Conservation (phyloP, 2,329 filamentous ascomycete genomes). For the Clarireedia homoeocarpa region DNA sequence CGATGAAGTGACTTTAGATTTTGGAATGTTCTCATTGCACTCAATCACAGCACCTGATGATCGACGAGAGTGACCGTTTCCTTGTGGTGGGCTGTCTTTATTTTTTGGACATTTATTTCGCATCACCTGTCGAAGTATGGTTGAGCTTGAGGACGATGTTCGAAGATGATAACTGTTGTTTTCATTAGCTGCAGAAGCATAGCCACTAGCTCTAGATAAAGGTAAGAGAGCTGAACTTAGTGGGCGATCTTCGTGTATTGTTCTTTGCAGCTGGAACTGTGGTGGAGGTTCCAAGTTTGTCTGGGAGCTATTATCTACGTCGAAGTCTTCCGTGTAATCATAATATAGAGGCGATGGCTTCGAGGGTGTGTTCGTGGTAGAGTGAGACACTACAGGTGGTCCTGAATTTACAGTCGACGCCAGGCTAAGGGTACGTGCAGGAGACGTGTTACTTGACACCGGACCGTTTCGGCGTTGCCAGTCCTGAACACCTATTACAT, state of each 20-base stretch:
- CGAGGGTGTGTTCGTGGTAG: conserved; percentile 24
- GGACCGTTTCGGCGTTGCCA: conserved; percentile 18
- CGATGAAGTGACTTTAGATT: not conserved
- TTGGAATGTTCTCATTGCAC: not conserved
- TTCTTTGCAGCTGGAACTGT: conserved; percentile 24
- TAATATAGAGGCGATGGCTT: conserved; percentile 29
- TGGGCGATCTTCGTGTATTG: conserved; percentile 25
- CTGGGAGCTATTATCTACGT: conserved; percentile 18
- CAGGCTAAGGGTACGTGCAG: conserved; percentile 25
- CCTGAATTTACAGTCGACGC: conserved; percentile 26
- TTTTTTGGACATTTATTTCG: not conserved
- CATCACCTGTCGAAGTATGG: conserved; percentile 8
- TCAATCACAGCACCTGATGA: not conserved
- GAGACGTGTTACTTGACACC: conserved; percentile 23
- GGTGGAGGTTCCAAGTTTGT: conserved; percentile 19
- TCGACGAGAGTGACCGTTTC: not conserved
- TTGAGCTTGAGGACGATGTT: conserved; percentile 14
- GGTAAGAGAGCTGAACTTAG: conserved; percentile 16
- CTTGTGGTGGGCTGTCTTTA: not conserved
- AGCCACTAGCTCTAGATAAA: conserved; percentile 2
- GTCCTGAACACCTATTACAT: conserved; percentile 14
- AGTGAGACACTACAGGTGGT: conserved; percentile 13
- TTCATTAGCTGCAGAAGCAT: not conserved
- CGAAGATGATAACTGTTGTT: conserved; percentile 9
- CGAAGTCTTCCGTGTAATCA: conserved; percentile 31